phyloP scores from a whole-genome alignment of 2,329 filamentous ascomycete species.

The Teratosphaeriaceae sp. region DNA sequence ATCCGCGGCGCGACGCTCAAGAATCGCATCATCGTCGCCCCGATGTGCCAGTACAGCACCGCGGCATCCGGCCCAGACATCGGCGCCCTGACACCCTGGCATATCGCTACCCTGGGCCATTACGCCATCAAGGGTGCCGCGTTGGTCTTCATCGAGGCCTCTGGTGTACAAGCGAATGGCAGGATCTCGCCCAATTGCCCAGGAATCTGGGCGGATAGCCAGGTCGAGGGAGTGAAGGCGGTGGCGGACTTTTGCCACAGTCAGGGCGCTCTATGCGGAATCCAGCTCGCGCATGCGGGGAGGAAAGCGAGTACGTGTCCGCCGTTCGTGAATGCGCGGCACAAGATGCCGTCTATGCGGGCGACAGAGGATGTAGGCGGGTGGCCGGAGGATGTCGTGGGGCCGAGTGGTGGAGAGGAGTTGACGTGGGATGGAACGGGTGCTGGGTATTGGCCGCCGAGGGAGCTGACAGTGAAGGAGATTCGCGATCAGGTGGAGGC shows the following conservation, averaged over 20 bases:
- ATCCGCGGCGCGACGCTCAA: conserved; percentile 54
- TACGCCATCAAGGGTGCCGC: conserved; percentile 69
- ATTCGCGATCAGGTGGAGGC: conserved; percentile 58
- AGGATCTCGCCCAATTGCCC: conserved; percentile 73
- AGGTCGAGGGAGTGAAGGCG: conserved; percentile 64
- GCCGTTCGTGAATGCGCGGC: conserved; percentile 49
- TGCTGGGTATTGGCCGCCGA: conserved; percentile 32
- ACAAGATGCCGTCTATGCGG: conserved; percentile 41
- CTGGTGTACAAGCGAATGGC: conserved; percentile 67
- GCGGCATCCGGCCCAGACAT: conserved; percentile 40
- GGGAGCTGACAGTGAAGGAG: conserved; percentile 54
- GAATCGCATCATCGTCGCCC: conserved; percentile 56
- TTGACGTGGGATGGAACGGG: conserved; percentile 33
- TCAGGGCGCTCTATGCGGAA: conserved; percentile 66
- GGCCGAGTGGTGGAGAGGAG: conserved; percentile 43
- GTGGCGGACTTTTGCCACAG: conserved; percentile 72
- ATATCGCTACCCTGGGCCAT: conserved; percentile 74
- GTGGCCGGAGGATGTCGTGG: conserved; percentile 49
- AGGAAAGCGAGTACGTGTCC: conserved; percentile 52
- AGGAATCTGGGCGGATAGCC: conserved; percentile 77
- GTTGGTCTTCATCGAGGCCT: conserved; percentile 71
- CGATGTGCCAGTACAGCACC: conserved; percentile 62
- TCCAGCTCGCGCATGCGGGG: conserved; percentile 78
- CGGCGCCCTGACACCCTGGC: conserved; percentile 71
- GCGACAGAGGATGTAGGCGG: conserved; percentile 46